phyloP scores from a whole-genome alignment of 176 grass and related monocot species.

The Triticum urartu region DNA sequence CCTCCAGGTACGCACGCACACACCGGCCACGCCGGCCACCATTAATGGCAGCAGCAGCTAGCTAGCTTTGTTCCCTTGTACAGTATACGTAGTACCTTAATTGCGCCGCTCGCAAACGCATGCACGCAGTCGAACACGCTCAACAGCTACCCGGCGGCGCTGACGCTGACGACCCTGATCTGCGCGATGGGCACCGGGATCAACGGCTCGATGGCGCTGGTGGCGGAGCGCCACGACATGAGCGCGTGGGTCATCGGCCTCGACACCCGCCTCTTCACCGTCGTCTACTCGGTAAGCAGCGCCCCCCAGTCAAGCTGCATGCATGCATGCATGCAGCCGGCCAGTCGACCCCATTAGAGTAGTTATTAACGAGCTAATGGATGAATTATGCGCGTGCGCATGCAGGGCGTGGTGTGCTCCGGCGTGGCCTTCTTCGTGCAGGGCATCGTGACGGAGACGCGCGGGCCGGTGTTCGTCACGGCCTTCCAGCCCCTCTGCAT shows the following conservation, averaged over 20 bases:
- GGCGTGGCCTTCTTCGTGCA: conserved; percentile 87
- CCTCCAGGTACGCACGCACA: conserved; percentile 46
- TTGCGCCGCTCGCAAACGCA: neutral
- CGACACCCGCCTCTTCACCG: conserved; percentile 90
- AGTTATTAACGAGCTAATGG: neutral
- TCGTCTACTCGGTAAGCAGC: conserved; percentile 58
- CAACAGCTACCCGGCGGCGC: conserved; percentile 67
- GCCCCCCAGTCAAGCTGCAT: too few species aligned
- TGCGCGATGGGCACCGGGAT: conserved; percentile 51
- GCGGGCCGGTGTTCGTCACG: conserved; percentile 90
- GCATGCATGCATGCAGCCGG: too few species aligned
- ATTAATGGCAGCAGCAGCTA: too few species aligned
- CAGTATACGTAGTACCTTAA: neutral
- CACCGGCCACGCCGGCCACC: too few species aligned
- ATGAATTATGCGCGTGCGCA: neutral
- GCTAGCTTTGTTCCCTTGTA: too few species aligned
- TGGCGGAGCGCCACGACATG: conserved; percentile 58
- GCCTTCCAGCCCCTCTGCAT: conserved; percentile 96
- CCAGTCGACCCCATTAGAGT: too few species aligned
- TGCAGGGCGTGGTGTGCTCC: conserved; percentile 92
- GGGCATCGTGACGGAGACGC: conserved; percentile 72
- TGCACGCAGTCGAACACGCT: conserved; percentile 65
- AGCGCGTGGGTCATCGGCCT: conserved; percentile 65
- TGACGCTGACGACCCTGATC: conserved; percentile 69
- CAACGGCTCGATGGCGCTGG: conserved; percentile 55